A percentile compares a stretch with the other conserved stretches of the same genome.
phyloP scores from a whole-genome alignment of 2,329 filamentous ascomycete species.

The Fusarium continuum region DNA sequence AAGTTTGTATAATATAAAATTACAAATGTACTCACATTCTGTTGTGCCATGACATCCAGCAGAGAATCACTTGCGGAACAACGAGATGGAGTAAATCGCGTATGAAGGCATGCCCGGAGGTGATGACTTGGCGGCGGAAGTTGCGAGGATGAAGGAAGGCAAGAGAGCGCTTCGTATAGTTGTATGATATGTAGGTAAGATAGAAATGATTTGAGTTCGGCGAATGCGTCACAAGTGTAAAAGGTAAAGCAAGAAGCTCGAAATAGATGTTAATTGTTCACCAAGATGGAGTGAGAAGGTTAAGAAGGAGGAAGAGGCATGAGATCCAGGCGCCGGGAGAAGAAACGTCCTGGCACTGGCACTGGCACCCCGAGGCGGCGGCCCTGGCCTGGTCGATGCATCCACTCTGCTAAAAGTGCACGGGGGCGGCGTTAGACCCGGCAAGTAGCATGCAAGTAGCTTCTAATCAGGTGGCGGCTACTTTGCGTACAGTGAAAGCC shows the following conservation, averaged over 20 bases:
- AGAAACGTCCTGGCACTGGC: constrained; percentile 52
- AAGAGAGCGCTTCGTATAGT: constrained; percentile 7
- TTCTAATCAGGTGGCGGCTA: constrained; percentile 30
- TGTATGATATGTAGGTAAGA: background rate
- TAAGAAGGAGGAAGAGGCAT: constrained; percentile 49
- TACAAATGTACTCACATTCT: constrained; percentile 47
- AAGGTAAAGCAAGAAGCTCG: constrained; percentile 29
- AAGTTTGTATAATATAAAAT: constrained; percentile 24
- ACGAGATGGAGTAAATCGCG: constrained; percentile 47
- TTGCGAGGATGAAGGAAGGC: constrained; percentile 30
- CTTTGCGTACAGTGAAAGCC: background rate
- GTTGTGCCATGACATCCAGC: constrained; percentile 52
- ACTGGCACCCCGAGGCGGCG: constrained; percentile 51
- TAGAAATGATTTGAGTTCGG: background rate
- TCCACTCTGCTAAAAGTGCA: constrained; percentile 48
- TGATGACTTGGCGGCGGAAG: constrained; percentile 38
- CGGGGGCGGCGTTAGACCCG: constrained; percentile 48
- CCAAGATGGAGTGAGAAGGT: constrained; percentile 47
- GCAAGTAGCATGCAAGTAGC: constrained; percentile 41
- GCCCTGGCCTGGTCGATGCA: constrained; percentile 49
- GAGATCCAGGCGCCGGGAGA: constrained; percentile 50
- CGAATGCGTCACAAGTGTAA: background rate
- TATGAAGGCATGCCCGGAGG: constrained; percentile 46
- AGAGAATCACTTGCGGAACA: constrained; percentile 48
- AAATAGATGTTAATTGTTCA: constrained; percentile 42